Conservation (phyloP, 2,329 filamentous ascomycete genomes). For the Plenodomus lindquistii region DNA sequence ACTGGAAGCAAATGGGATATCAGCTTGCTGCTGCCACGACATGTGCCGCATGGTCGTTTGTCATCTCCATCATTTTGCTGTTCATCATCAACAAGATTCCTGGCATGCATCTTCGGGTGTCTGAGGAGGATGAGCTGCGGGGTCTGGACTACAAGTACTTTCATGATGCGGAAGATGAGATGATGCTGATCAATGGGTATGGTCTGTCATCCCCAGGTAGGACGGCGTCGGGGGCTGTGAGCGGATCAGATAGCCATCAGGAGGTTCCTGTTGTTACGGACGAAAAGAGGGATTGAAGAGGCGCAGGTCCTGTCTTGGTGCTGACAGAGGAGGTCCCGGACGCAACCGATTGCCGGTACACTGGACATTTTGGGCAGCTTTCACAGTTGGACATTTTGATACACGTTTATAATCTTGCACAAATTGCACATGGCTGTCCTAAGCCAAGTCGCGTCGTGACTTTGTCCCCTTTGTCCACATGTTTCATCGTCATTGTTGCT, state of each 20-base stretch:
- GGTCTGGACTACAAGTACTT: constrained; percentile 60
- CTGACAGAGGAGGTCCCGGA: background rate
- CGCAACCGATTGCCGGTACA: no score
- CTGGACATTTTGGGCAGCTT: no score
- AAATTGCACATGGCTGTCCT: no score
- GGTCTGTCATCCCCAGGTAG: constrained; percentile 15
- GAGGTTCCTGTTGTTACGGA: constrained; percentile 16
- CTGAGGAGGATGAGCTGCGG: constrained; percentile 58
- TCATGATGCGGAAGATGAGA: constrained; percentile 37
- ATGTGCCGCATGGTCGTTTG: constrained; percentile 60
- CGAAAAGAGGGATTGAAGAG: constrained; percentile 23
- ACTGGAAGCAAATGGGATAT: constrained; percentile 60
- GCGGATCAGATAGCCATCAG: constrained; percentile 23
- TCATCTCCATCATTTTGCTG: constrained; percentile 57
- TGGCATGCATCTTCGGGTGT: constrained; percentile 59
- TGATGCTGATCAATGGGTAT: constrained; percentile 26
- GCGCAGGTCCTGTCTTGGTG: background rate
- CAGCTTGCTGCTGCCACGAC: constrained; percentile 62
- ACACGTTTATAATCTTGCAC: no score
- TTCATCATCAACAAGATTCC: constrained; percentile 63
- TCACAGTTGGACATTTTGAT: no score
- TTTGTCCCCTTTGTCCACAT: no score
- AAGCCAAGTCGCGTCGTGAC: no score
- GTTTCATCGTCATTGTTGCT: no score
- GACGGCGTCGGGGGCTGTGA: constrained; percentile 10